Evolutionary conservation across 73 alveolate species (phyloP), one percentile per base, ranked within the genome.

Genomic region (Effrenium voratum): DNA sequence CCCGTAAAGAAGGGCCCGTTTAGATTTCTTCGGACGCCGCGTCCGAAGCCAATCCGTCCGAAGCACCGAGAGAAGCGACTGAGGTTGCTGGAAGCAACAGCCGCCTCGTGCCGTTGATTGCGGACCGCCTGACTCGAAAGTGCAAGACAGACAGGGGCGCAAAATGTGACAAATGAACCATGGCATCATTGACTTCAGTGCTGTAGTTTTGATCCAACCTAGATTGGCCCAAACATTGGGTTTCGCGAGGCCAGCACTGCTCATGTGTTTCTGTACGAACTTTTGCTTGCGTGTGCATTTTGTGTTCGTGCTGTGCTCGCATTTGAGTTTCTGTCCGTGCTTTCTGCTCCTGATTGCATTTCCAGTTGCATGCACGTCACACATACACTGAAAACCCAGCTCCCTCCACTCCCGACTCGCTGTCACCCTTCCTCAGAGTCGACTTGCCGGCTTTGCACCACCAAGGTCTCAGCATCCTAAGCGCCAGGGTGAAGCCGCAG

Each of bases 361-460:
- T 26, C n/a, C 6, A 3, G 40, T 24, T 0, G 15, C 50, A 76
- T 15, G 8, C 13, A 41, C 40, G 28, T 22, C 47, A 36, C 0
- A 45, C 52, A n/a, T 36, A n/a, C 1, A 10, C 34, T 84, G 76
- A 15, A 16, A 19, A 34, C 12, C 59, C 93, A 84, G 3, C 63
- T 30, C 43, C 34, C 12, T 13, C 16, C n/a, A 30, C 52, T n/a
- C 6, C n/a, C 2, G 45, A 24, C 28, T 70, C 60, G 52, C 50
- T 45, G 30, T 43, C 10, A 52, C 44, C 40, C 55, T 32, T 10
- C 97, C 97, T 90, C 97, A 13, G 76, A 68, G 76, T 90, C 59
- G 38, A 90, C 97, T 34, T 90, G 66, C 36, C 97, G 97, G 76
- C 97, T 90, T 52, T 50, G 38, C 55, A 90, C 97, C 97, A 90